Evolutionary conservation across 495 filamentous ascomycete species (phyloP).

Genomic region (Parathielavia hyrcaniae): DNA sequence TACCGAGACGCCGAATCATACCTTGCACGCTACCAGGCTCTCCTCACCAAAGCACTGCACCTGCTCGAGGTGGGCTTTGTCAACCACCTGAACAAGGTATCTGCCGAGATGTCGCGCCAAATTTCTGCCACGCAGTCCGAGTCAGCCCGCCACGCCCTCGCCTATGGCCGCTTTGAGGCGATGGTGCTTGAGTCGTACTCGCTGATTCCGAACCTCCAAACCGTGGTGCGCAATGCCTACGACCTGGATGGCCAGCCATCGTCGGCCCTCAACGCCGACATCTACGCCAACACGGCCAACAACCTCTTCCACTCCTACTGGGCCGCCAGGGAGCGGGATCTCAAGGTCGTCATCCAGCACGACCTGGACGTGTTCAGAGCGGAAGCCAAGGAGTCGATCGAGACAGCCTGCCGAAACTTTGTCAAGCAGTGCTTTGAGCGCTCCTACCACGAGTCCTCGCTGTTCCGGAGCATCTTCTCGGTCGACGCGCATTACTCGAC

Average conservation of each 20-base stretch:
- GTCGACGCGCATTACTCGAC: conserved; percentile 43
- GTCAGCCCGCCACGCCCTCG: conserved; percentile 46
- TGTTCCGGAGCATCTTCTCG: conserved; percentile 46
- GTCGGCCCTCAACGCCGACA: conserved; percentile 47
- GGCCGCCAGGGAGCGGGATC: conserved; percentile 42
- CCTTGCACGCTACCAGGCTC: conserved; percentile 81
- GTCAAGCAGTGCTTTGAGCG: conserved; percentile 47
- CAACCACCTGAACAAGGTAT: conserved; percentile 40
- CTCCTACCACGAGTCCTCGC: conserved; percentile 42
- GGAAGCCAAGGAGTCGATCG: conserved; percentile 40
- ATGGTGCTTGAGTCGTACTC: conserved; percentile 42
- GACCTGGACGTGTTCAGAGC: conserved; percentile 47
- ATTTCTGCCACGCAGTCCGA: conserved; percentile 44
- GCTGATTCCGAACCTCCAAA: conserved; percentile 42
- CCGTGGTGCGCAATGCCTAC: conserved; percentile 51
- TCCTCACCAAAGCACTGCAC: conserved; percentile 54
- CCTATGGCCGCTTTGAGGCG: conserved; percentile 46
- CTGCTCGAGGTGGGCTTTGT: conserved; percentile 49
- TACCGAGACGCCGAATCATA: conserved; percentile 86
- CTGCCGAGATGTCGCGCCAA: conserved; percentile 41
- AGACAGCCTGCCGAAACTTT: conserved; percentile 43
- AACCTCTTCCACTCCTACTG: conserved; percentile 43
- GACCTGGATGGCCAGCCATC: conserved; percentile 55
- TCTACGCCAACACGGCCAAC: conserved; percentile 56
- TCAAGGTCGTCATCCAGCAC: conserved; percentile 49